A percentile compares a stretch with the other conserved stretches of the same genome.
These are phyloP conservation scores for Mariannaea elegans DNA, from an alignment of 2,329 filamentous ascomycete genomes.

Conservation along the genomic window DNA sequence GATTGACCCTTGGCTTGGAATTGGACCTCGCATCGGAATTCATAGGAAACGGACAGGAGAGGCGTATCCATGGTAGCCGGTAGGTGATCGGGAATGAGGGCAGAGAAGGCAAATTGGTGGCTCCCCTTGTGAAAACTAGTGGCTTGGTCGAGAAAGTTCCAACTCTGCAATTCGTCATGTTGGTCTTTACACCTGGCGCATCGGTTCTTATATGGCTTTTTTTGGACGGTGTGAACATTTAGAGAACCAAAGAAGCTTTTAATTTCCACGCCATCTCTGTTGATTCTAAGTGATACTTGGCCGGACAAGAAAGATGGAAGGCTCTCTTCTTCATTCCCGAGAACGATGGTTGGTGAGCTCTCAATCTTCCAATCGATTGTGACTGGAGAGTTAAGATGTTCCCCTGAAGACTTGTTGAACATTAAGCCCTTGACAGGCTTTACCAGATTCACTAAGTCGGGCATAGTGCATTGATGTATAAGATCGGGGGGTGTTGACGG, in stretches of 20 bases:
- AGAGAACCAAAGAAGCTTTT: slow-evolving; percentile 19
- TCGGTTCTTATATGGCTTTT: slow-evolving; percentile 24
- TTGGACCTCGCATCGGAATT: slow-evolving; percentile 72
- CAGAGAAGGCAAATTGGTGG: slow-evolving; percentile 80
- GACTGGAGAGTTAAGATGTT: not conserved
- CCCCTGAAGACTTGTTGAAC: not conserved
- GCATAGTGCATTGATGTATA: slow-evolving; percentile 12
- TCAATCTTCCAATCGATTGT: slow-evolving; percentile 21
- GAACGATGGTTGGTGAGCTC: slow-evolving; percentile 14
- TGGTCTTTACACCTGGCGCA: slow-evolving; percentile 30
- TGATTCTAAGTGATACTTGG: not conserved
- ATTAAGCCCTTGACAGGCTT: slow-evolving; percentile 9
- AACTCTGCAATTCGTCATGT: slow-evolving; percentile 25
- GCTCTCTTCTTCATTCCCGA: not conserved
- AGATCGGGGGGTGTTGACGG: not conserved
- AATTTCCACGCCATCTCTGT: slow-evolving; percentile 7
- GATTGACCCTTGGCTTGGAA: slow-evolving; percentile 61
- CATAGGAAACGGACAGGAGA: slow-evolving; percentile 79
- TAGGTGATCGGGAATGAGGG: slow-evolving; percentile 81
- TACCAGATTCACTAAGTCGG: slow-evolving; percentile 10
- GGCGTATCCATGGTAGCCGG: slow-evolving; percentile 81
- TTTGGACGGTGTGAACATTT: slow-evolving; percentile 4
- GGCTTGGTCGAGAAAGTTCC: slow-evolving; percentile 8
- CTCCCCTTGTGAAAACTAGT: not conserved
- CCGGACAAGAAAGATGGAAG: slow-evolving; percentile 19